Conservation (phyloP, 257 asterid species). For the Fraxinus cuspidata region DNA sequence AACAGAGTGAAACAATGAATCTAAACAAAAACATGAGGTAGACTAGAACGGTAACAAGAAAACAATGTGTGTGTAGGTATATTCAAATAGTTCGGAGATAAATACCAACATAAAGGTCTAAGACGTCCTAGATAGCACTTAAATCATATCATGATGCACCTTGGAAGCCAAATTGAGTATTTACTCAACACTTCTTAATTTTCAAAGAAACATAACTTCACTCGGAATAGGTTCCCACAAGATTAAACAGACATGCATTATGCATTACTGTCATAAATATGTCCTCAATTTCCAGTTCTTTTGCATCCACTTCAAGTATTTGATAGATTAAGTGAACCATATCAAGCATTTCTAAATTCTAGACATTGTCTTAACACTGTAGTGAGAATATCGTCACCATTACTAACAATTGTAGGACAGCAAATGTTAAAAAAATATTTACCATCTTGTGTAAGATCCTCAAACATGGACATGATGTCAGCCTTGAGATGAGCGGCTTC, state of each 20-base stretch:
- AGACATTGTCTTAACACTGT: not conserved
- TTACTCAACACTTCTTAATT: not conserved
- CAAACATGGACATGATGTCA: conserved; percentile 59
- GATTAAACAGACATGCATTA: not conserved
- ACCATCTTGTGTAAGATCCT: conserved; percentile 79
- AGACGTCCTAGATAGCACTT: not conserved
- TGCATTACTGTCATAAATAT: not conserved
- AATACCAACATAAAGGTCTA: not conserved
- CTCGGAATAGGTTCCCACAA: not conserved
- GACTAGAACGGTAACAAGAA: not conserved
- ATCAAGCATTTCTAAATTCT: not conserved
- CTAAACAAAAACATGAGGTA: not conserved
- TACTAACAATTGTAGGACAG: not conserved
- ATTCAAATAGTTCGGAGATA: not conserved
- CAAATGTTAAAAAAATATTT: conserved; percentile 7
- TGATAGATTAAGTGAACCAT: not conserved
- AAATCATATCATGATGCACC: not conserved
- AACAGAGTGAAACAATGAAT: not conserved
- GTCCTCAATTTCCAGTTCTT: not conserved
- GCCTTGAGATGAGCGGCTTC: conserved; percentile 36
- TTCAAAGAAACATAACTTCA: not conserved
- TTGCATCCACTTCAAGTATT: not conserved
- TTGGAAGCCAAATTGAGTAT: not conserved
- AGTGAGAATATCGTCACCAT: not conserved
- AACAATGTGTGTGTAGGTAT: not conserved